Evolutionary conservation across 768 basidiomycete genomes (phyloP).

Genomic region (Hericium alpestre): DNA sequence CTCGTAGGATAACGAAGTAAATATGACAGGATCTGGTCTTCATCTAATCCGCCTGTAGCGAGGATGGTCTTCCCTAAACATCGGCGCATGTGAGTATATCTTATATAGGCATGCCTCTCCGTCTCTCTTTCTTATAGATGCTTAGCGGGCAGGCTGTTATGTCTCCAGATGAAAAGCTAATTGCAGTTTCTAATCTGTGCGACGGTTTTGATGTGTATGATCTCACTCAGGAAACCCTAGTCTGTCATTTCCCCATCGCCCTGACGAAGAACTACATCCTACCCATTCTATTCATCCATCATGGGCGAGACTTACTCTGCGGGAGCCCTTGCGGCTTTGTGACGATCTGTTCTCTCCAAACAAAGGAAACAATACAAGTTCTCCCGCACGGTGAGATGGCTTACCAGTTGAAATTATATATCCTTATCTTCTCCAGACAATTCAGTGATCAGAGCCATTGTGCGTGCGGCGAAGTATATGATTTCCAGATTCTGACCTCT

Average conservation of each 20-base stretch:
- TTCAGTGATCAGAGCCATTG: background rate
- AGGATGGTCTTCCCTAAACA: background rate
- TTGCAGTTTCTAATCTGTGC: background rate
- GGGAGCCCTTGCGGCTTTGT: background rate
- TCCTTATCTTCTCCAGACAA: background rate
- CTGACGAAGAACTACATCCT: background rate
- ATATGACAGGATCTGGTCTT: background rate
- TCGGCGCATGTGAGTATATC: background rate
- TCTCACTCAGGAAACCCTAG: background rate
- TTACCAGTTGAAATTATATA: background rate
- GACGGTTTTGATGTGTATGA: background rate
- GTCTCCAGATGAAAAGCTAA: background rate
- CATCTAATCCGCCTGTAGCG: background rate
- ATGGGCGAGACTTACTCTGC: background rate
- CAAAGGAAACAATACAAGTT: background rate
- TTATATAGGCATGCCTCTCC: background rate
- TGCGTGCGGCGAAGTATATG: background rate
- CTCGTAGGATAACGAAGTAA: background rate
- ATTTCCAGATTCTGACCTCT: background rate
- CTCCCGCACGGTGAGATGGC: background rate
- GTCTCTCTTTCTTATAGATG: background rate
- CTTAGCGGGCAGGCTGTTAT: background rate
- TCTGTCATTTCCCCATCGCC: background rate
- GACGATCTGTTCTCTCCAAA: background rate
- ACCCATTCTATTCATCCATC: background rate